Evolutionary conservation across 2,329 filamentous ascomycete species (phyloP).

Genomic region (Sordariomycetes sp.): DNA sequence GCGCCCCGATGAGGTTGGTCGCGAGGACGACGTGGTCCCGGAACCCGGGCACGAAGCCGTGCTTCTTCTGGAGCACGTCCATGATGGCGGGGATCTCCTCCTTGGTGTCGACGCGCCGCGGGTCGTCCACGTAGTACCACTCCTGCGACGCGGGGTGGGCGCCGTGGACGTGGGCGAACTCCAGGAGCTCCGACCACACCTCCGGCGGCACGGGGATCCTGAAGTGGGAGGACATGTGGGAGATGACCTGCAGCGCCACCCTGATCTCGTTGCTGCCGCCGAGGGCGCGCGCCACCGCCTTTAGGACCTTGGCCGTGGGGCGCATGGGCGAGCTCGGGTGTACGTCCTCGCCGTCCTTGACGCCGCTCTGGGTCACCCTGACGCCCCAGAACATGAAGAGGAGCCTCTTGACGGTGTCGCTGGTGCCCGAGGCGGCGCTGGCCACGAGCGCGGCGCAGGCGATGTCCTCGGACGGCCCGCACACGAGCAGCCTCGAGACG

Average conservation of each 20-base stretch:
- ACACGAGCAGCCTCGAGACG: not conserved
- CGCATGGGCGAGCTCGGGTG: not conserved
- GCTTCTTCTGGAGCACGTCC: constrained; percentile 46
- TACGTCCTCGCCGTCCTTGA: not conserved
- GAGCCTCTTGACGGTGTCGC: not conserved
- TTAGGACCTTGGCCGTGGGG: constrained; percentile 41
- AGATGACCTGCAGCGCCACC: constrained; percentile 46
- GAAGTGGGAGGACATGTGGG: constrained; percentile 52
- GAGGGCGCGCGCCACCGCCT: constrained; percentile 57
- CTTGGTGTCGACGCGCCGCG: constrained; percentile 21
- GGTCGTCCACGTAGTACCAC: constrained; percentile 21
- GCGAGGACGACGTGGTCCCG: constrained; percentile 34
- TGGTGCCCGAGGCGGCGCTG: not conserved
- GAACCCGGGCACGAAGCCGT: constrained; percentile 45
- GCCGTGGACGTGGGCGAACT: constrained; percentile 53
- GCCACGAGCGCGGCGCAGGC: not conserved
- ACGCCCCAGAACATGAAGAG: not conserved
- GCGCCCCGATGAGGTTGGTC: not conserved
- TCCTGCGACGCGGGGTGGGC: constrained; percentile 23
- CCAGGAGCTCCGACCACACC: constrained; percentile 57
- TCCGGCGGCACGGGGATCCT: constrained; percentile 40
- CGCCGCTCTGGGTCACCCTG: not conserved
- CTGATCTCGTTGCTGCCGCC: constrained; percentile 54
- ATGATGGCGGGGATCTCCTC: constrained; percentile 43
- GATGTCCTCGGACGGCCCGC: not conserved